Conservation (phyloP, 164 flowering plant species). For the Malania oleifera region DNA sequence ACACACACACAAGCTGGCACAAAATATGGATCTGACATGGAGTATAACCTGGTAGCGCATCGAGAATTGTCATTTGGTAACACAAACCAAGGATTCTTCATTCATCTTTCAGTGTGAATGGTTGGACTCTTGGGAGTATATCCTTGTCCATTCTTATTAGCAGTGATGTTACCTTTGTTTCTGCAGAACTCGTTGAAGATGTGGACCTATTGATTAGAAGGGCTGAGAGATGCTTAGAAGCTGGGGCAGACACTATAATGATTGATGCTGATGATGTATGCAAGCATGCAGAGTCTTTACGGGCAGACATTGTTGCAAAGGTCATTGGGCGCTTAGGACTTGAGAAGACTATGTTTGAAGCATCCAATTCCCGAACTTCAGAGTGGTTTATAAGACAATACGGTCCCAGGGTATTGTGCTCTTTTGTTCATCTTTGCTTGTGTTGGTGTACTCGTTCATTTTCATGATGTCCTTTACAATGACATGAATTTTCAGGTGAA, state of each 20-base stretch:
- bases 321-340: conserved; percentile 86
- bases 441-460: neutral
- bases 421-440: neutral
- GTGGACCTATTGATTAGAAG: conserved; percentile 74
- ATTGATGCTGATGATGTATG: conserved; percentile 86
- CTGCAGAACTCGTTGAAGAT: conserved; percentile 77
- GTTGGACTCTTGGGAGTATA: too few species aligned
- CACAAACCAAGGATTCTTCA: too few species aligned
- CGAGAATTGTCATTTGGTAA: too few species aligned
- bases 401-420: conserved; percentile 69
- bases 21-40: too few species aligned
- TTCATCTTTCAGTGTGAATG: too few species aligned
- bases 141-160: neutral
- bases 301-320: conserved; percentile 80
- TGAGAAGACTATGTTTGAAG: conserved; percentile 94
- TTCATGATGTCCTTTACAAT: neutral
- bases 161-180: neutral
- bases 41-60: too few species aligned
- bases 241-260: conserved; percentile 98
- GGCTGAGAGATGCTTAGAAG: conserved; percentile 95
- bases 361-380: conserved; percentile 56
- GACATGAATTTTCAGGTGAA: conserved; percentile 55
- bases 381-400: conserved; percentile 86
- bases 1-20: too few species aligned
- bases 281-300: conserved; percentile 50